These are phyloP conservation scores for Colletotrichum musicola DNA, from an alignment of 2,329 filamentous ascomycete genomes.

Conservation along the genomic window DNA sequence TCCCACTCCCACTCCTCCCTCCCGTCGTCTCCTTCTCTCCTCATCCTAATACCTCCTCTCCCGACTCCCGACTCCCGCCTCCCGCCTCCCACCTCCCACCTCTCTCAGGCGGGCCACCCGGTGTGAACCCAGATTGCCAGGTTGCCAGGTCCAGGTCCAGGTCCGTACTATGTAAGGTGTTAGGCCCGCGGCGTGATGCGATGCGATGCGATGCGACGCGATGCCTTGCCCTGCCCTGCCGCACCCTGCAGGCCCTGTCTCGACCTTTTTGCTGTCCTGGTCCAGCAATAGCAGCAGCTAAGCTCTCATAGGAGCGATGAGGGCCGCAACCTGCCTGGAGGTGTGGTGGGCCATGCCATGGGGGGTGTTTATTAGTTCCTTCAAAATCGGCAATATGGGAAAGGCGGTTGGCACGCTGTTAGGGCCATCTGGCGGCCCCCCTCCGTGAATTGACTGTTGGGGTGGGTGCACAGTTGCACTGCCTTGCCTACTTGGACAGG, in stretches of 20 bases:
- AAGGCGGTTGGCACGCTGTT: constrained; percentile 24
- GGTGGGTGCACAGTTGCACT: constrained; percentile 5
- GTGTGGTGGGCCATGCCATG: constrained; percentile 34
- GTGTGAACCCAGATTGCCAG: constrained; percentile 6
- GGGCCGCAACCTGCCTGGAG: constrained; percentile 9
- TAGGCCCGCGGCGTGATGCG: constrained; percentile 22
- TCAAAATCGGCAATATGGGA: constrained; percentile 13
- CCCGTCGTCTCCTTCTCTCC: not conserved
- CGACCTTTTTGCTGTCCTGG: constrained; percentile 11
- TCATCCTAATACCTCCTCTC: not conserved
- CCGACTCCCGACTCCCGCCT: not conserved
- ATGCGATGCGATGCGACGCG: constrained; percentile 30
- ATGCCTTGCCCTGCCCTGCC: constrained; percentile 17
- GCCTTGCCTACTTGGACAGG: not conserved
- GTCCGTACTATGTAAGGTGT: constrained; percentile 1
- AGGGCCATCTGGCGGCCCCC: constrained; percentile 1
- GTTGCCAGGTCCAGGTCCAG: not conserved
- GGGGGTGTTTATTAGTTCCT: constrained; percentile 13
- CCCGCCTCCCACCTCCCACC: constrained; percentile 1
- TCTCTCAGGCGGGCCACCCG: constrained; percentile 18
- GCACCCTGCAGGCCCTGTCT: constrained; percentile 4
- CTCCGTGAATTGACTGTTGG: not conserved
- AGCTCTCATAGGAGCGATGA: constrained; percentile 22
- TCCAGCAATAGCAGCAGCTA: constrained; percentile 18
- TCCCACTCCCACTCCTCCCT: constrained; percentile 16